Evolutionary conservation across 1,139 yeast genomes (phyloP).

Genomic region (Zhuliangozyma blackwelliae): DNA sequence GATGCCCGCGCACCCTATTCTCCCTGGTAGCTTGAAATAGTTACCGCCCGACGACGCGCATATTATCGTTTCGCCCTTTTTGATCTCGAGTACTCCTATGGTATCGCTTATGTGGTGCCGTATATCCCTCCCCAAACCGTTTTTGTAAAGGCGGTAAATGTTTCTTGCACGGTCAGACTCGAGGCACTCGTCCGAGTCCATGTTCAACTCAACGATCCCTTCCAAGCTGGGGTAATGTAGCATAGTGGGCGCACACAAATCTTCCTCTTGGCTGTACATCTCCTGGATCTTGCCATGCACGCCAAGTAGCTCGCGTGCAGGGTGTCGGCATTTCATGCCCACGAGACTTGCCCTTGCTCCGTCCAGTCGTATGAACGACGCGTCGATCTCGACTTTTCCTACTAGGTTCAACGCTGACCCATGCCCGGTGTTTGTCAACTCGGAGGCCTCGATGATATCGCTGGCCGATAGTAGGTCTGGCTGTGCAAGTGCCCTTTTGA

Average conservation of each 20-base stretch:
- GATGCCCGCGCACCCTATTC: conserved; percentile 53
- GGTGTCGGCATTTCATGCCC: conserved; percentile 20
- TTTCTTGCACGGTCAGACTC: conserved; percentile 14
- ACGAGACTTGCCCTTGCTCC: conserved; percentile 10
- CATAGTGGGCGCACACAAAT: conserved; percentile 25
- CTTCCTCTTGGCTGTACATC: conserved; percentile 13
- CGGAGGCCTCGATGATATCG: conserved; percentile 37
- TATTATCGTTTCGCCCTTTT: conserved; percentile 15
- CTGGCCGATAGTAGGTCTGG: conserved; percentile 15
- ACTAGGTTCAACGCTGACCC: conserved; percentile 48
- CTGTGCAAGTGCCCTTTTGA: conserved; percentile 17
- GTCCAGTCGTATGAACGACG: conserved; percentile 24
- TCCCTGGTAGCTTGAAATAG: conserved; percentile 43
- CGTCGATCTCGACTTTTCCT: conserved; percentile 54
- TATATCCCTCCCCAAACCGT: conserved; percentile 5
- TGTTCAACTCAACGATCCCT: conserved; percentile 2
- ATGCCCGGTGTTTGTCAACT: conserved; percentile 51
- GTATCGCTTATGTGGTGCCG: conserved; percentile 24
- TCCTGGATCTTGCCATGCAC: conserved; percentile 10
- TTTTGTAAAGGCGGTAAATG: conserved; percentile 12
- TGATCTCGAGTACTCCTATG: conserved; percentile 24
- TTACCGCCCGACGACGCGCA: conserved; percentile 54
- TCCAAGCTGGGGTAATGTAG: conserved; percentile 14
- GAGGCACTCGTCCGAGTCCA: conserved; percentile 6
- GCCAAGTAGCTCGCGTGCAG: conserved; percentile 17